Base-by-base conservation (phyloP, 495 filamentous ascomycete genomes). In the Neurospora sp. region DNA sequence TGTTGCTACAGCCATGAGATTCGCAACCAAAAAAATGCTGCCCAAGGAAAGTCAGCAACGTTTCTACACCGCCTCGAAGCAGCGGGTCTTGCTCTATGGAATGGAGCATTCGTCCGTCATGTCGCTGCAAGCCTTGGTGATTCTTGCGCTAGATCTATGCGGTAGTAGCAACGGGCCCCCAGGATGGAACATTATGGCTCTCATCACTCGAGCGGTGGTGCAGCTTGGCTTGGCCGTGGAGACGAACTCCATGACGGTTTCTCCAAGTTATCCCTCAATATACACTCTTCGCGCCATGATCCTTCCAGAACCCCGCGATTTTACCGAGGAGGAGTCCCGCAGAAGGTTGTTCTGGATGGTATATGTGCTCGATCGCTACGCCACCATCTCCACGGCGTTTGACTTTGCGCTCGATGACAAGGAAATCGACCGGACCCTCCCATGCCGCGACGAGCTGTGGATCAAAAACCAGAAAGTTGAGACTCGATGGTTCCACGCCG, bases 311-410 rank as follows among this genome's bases (percentile, higher is more conserved):
- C 85, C 93, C 0, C 90, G 90, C 42, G 91, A 93, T 65, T 97
- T 92, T 83, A 91, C 95, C 72, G 94, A 97, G 79, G 93, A 97
- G 69, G 94, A 97, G 77, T 90, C 92, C 65, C 84, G 93, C 47
- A 85, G 94, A 47, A 85, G 94, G 8, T 82, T 97, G 1, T 96
- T 97, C 83, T 97, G 94, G 94, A 94, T 94, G 91, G 90, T 96
- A 38, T 97, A 96, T 77, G 79, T 96, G 38, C 85, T 97, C 41
- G 94, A 97, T 80, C 86, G 94, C 47, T 96, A 96, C 75, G 93
- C 94, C 1, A 96, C 93, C 1, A 88, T 96, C 65, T 90, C 93
- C 0, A 97, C 94, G 0, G 92, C 93, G 3, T 96, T 97, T 74
- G 93, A 97, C 78, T 94, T 97, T 80, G 92, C 92, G 3, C 82